Percentiles rank a stretch among this genome's conserved stretches.
phyloP scores from a whole-genome alignment of 129 eudicot species.

The Arctium minus region DNA sequence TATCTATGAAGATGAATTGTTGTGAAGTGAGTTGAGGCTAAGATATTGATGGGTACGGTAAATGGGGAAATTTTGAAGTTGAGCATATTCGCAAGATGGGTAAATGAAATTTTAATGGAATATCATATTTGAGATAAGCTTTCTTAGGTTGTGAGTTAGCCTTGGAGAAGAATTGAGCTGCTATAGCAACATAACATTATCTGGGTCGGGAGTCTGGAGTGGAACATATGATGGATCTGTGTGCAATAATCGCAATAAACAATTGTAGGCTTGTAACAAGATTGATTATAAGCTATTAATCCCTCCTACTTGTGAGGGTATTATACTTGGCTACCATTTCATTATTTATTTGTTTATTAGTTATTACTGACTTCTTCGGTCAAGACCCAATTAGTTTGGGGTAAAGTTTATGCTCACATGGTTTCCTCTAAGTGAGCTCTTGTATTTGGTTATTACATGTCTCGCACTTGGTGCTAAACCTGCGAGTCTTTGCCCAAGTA shows the following conservation, averaged over 20 bases:
- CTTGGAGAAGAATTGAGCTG: neutral
- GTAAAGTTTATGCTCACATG: neutral
- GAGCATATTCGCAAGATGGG: neutral
- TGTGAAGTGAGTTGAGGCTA: neutral
- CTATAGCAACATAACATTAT: neutral
- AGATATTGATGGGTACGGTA: neutral
- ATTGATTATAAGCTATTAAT: neutral
- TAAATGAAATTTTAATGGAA: neutral
- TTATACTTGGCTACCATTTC: neutral
- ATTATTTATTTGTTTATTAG: neutral
- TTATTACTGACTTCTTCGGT: neutral
- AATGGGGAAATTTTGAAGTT: neutral
- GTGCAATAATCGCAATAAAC: neutral
- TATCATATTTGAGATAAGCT: neutral
- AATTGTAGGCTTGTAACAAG: neutral
- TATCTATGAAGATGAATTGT: neutral
- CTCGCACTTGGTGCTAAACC: neutral
- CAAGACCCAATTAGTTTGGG: neutral
- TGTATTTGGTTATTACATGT: neutral
- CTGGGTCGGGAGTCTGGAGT: neutral
- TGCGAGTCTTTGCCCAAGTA: neutral
- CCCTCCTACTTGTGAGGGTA: neutral
- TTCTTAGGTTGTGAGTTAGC: neutral
- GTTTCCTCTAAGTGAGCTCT: neutral
- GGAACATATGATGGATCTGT: neutral